Evolutionary conservation across 164 flowering plant genomes (phyloP).

Genomic region (Berberis thunbergii): DNA sequence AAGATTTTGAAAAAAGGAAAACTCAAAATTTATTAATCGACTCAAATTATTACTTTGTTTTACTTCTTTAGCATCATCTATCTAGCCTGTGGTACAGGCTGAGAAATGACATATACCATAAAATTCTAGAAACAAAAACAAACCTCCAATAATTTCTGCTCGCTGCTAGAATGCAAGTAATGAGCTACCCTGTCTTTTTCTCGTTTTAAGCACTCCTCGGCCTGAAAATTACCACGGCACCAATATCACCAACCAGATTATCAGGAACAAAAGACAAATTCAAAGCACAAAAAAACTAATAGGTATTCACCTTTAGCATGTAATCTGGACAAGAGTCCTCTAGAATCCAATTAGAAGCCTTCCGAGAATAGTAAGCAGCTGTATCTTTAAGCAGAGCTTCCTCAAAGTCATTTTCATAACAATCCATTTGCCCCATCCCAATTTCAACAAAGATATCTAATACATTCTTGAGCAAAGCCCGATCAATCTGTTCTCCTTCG

Average conservation of each 20-base stretch:
- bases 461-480: slow-evolving; percentile 73
- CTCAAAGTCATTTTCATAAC: slow-evolving; percentile 70
- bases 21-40: no score
- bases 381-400: slow-evolving; percentile 54
- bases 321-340: slow-evolving; percentile 87
- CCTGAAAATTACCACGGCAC: no score
- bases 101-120: no score
- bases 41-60: no score
- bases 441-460: slow-evolving; percentile 74
- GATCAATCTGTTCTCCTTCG: slow-evolving; percentile 56
- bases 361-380: slow-evolving; percentile 69
- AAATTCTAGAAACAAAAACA: no score
- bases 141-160: no score
- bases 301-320: slow-evolving; percentile 47
- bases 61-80: no score
- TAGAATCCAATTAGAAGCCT: slow-evolving; percentile 73
- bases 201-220: no score
- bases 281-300: neutral
- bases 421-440: slow-evolving; percentile 70
- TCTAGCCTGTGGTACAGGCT: no score
- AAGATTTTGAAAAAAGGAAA: no score
- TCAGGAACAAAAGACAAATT: neutral
- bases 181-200: no score
- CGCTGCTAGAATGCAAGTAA: no score
- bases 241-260: neutral